Evolutionary conservation across 2,329 filamentous ascomycete species (phyloP).

Genomic region (Penicillium sp.): DNA sequence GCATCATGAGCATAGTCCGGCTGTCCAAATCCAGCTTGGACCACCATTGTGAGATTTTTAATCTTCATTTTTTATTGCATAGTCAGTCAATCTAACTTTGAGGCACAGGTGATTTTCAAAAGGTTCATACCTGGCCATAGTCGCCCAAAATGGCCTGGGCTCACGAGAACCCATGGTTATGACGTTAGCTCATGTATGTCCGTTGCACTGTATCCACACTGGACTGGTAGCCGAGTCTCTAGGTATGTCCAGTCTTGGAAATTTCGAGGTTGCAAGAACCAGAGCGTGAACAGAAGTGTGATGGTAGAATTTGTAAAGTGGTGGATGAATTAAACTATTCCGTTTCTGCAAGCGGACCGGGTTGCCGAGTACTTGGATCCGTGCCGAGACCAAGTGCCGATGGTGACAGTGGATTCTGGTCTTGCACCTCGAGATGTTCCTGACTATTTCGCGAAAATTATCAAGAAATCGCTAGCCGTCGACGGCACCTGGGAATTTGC

Average conservation of each 20-base stretch:
- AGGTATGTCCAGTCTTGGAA: too few relatives aligned
- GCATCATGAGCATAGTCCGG: conserved; percentile 30
- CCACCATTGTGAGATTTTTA: conserved; percentile 24
- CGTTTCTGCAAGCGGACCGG: conserved; percentile 23
- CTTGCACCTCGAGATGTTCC: neutral
- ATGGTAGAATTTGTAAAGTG: neutral
- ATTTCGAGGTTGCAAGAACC: neutral
- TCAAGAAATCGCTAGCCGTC: neutral
- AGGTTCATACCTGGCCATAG: conserved; percentile 13
- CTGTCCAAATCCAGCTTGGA: conserved; percentile 28
- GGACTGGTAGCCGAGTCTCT: too few relatives aligned
- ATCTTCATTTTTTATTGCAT: conserved; percentile 1
- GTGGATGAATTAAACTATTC: conserved; percentile 1
- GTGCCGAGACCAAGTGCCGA: conserved; percentile 30
- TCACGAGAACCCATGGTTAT: conserved; percentile 13
- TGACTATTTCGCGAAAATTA: neutral
- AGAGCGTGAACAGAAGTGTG: neutral
- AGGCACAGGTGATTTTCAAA: too few relatives aligned
- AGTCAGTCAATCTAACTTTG: neutral
- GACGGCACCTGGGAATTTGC: neutral
- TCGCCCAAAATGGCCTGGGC: neutral
- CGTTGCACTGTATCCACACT: neutral
- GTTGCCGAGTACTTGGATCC: conserved; percentile 22
- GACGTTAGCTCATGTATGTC: neutral
- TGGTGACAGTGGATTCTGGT: neutral